Conservation (phyloP, 495 filamentous ascomycete genomes). For the Lasiosphaeria miniovina region DNA sequence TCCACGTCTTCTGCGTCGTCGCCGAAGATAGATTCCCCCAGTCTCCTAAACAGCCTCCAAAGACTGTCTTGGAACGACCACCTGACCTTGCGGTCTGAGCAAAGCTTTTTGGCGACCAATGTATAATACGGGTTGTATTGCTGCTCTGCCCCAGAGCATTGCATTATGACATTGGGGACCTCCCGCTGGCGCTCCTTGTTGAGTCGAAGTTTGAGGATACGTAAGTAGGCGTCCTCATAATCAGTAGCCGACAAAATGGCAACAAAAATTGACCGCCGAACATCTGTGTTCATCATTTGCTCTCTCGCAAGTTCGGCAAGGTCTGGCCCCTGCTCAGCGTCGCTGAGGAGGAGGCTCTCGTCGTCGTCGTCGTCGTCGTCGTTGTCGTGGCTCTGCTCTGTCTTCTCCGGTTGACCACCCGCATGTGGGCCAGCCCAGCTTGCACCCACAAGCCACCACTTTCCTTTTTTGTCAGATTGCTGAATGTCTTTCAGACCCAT, state of each 20-base stretch:
- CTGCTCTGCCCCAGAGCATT: constrained; percentile 80
- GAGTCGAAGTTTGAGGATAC: constrained; percentile 75
- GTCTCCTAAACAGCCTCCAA: constrained; percentile 81
- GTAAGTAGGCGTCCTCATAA: constrained; percentile 74
- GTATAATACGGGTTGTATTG: constrained; percentile 92
- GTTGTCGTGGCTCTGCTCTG: neutral
- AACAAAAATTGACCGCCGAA: constrained; percentile 88
- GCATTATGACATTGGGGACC: constrained; percentile 82
- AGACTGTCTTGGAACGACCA: constrained; percentile 82
- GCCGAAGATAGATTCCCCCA: constrained; percentile 70
- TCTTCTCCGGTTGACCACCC: constrained; percentile 18
- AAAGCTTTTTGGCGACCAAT: constrained; percentile 72
- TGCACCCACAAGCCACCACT: constrained; percentile 97
- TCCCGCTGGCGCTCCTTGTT: constrained; percentile 84
- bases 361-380: constrained; percentile 28
- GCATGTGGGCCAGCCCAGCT: constrained; percentile 64
- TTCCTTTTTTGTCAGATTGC: constrained; percentile 79
- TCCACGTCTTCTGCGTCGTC: constrained; percentile 52
- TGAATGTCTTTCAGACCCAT: constrained; percentile 77
- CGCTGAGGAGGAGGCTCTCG: constrained; percentile 34
- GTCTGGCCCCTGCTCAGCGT: constrained; percentile 57
- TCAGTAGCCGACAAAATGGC: constrained; percentile 85
- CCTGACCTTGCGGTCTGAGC: constrained; percentile 65
- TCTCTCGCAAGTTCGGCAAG: constrained; percentile 71
- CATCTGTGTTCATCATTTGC: constrained; percentile 91